These are phyloP conservation scores for Syncephalastrum racemosum DNA, from an alignment of 371 early-diverging fungal genomes.

Conservation along the genomic window DNA sequence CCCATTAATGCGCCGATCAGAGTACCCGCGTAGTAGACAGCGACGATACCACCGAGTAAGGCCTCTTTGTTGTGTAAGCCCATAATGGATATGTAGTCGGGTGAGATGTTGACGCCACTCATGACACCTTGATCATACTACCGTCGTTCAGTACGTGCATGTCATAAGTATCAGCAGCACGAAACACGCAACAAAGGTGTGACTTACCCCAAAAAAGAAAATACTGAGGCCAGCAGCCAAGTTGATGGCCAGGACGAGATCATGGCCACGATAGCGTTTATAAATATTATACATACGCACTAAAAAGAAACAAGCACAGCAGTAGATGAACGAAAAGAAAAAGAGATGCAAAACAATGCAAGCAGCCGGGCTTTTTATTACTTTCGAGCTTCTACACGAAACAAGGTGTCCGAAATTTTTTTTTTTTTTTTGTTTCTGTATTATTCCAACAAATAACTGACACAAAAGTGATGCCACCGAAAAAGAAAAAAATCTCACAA, in stretches of 20 bases:
- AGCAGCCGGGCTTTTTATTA: no score
- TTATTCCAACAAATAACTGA: no score
- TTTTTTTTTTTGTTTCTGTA: no score
- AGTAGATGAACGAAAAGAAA: no score
- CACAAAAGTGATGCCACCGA: no score
- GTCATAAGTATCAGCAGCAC: not conserved
- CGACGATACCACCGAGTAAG: constrained; percentile 40
- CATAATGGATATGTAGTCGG: constrained; percentile 41
- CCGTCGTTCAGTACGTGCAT: no score
- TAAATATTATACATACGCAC: constrained; percentile 12
- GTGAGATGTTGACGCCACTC: constrained; percentile 43
- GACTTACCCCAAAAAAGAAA: constrained; percentile 47
- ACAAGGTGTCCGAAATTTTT: no score
- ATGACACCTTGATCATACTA: constrained; percentile 52
- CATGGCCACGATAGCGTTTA: constrained; percentile 11
- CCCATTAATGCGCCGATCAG: constrained; percentile 46
- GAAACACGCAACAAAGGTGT: not conserved
- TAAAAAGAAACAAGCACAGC: not conserved
- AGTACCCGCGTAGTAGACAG: constrained; percentile 39
- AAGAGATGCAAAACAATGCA: no score
- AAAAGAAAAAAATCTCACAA: no score
- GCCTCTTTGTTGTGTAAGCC: constrained; percentile 36
- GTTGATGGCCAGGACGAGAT: constrained; percentile 34
- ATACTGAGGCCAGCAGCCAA: constrained; percentile 43
- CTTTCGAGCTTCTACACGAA: no score